Percentiles rank a stretch among this genome's conserved stretches.
Conservation (phyloP, 805 yeast genomes). For the Metschnikowia gelsemii region DNA sequence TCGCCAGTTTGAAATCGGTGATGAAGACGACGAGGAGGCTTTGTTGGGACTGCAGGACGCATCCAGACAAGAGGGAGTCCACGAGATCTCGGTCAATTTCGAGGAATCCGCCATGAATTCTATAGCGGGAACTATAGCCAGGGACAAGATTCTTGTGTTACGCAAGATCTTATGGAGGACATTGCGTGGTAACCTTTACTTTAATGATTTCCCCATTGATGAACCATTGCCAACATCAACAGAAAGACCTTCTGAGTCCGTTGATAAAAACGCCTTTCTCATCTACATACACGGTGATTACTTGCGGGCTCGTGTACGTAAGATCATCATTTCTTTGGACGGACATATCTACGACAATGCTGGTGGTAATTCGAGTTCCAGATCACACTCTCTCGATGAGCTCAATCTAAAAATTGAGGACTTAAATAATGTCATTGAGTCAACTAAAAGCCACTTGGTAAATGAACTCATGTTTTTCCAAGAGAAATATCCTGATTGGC, state of each 20-base stretch:
- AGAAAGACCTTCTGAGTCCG: slow-evolving; percentile 23
- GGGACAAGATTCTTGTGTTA: slow-evolving; percentile 37
- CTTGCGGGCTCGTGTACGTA: slow-evolving; percentile 33
- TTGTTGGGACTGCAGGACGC: slow-evolving; percentile 26
- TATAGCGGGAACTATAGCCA: slow-evolving; percentile 36
- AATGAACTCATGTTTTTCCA: slow-evolving; percentile 39
- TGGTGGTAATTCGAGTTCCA: slow-evolving; percentile 28
- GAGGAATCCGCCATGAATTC: slow-evolving; percentile 29
- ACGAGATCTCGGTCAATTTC: slow-evolving; percentile 22
- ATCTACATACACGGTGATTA: slow-evolving; percentile 43
- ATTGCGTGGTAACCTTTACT: slow-evolving; percentile 41
- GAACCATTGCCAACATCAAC: slow-evolving; percentile 15
- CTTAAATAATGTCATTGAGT: slow-evolving; percentile 31
- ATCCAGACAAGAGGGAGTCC: slow-evolving; percentile 20
- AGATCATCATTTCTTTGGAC: slow-evolving; percentile 39
- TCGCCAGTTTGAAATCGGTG: slow-evolving; percentile 22
- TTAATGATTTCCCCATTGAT: slow-evolving; percentile 38
- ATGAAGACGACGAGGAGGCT: slow-evolving; percentile 31
- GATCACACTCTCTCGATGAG: slow-evolving; percentile 30
- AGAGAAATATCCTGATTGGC: slow-evolving; percentile 34
- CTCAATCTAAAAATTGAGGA: slow-evolving; percentile 35
- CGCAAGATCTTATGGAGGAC: slow-evolving; percentile 45
- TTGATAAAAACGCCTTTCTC: slow-evolving; percentile 38
- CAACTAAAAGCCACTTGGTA: slow-evolving; percentile 37
- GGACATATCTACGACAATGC: slow-evolving; percentile 40